Evolutionary conservation across 805 yeast genomes (phyloP), one percentile per base, ranked within the genome.

Genomic region (Saccharomycopsis guyanensis): DNA sequence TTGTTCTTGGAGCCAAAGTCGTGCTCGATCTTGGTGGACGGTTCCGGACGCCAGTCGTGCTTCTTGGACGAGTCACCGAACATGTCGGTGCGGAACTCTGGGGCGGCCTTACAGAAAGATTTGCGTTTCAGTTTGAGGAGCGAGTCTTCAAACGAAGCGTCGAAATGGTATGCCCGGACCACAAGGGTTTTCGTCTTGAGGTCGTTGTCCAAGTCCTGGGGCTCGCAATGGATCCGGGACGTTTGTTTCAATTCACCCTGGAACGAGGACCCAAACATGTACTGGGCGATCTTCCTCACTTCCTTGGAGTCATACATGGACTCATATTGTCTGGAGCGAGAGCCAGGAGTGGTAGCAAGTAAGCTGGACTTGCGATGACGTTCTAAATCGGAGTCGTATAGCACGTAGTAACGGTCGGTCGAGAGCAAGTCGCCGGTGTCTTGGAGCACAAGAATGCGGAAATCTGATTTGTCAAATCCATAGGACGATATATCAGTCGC

Each of bases 181-280:
- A 43, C 51, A 5, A 50, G 38, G 3, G 53, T 50, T 24, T 45
- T 50, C 6, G 42, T 34, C 16, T 25, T 38, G n/a, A 50, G 38
- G 4, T 19, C 27, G 10, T 7, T 16, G 7, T 38, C 34, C 32
- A 46, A 35, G 12, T 44, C 45, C 15, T 34, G 31, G 4, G 53
- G 53, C 27, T 44, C 53, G 23, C 52, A 50, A 42, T 50, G 53
- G n/a, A 50, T 44, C 22, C 52, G 25, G 3, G 49, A 44, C 4
- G 51, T 43, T 19, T 50, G 51, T 31, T 40, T 44, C 20, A 40
- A 20, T 16, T 50, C 52, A 2, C 38, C 46, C 29, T 50, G 51
- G 25, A 50, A 47, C n/a, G 43, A 33, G 3, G 46, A 37, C 8
- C 53, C 53, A 44, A 50, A 50, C 18, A 50, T 7, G 16, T 50